These are phyloP conservation scores for Insectozyma bohioensis DNA, from an alignment of 1,139 yeast genomes.

Conservation along the genomic window DNA sequence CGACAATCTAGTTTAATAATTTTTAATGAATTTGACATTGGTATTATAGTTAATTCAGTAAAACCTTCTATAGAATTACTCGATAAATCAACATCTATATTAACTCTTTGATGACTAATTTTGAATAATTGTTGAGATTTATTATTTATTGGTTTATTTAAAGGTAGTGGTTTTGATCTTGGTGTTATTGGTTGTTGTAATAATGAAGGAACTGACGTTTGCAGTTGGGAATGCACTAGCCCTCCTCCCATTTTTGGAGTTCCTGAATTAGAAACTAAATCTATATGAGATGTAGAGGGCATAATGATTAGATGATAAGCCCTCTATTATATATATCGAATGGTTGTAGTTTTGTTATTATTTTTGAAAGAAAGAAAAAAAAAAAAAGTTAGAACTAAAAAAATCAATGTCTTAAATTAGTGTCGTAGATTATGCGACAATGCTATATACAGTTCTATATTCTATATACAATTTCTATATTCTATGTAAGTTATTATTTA, in stretches of 20 bases:
- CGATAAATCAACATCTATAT: conserved; percentile 64
- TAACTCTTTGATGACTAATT: conserved; percentile 69
- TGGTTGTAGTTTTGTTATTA: background rate
- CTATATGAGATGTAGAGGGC: conserved; percentile 10
- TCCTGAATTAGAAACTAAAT: conserved; percentile 7
- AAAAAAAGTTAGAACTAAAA: no score
- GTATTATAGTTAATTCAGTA: conserved; percentile 80
- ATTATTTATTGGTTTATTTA: conserved; percentile 1
- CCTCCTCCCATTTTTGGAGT: conserved; percentile 8
- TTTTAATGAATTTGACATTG: conserved; percentile 59
- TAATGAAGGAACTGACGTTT: background rate
- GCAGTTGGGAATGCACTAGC: conserved; percentile 2
- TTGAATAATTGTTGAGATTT: conserved; percentile 37
- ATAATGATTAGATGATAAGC: conserved; percentile 5
- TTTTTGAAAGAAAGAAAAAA: background rate
- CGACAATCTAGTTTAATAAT: conserved; percentile 77
- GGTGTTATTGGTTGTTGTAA: conserved; percentile 6
- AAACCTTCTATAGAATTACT: conserved; percentile 59
- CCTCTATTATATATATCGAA: background rate
- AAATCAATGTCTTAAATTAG: no score
- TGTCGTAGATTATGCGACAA: no score
- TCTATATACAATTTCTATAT: background rate
- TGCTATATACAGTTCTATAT: background rate
- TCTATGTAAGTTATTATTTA: background rate
- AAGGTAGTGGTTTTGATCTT: conserved; percentile 3